Base-by-base conservation (phyloP, 306 rosid species). In the Castanea crenata region DNA sequence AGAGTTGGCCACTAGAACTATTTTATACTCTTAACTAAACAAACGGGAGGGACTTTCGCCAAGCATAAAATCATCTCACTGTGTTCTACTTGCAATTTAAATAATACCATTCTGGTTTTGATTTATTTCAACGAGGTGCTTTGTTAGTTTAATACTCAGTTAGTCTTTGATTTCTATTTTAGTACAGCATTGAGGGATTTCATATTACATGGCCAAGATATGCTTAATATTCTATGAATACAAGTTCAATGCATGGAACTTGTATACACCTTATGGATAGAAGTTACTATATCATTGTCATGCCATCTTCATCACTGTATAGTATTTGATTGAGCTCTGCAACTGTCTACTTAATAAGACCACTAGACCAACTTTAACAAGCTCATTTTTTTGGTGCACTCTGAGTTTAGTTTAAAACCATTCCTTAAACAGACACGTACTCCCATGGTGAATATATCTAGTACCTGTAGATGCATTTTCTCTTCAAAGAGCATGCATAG, bases 391-490 rank as follows among this genome's bases (percentile, higher is more conserved):
- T 64, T 67, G 72, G 51, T 1, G 3, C 51, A 67, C 27, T 34
- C 8, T 1, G 7, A 67, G 51, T 32, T 67, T 67, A 46, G 20
- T 67, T 67, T 18, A 32, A 32, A 25, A 34, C 5, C 15, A 67
- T 54, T 54, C 14, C 32, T 31, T 72, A 15, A 3, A 41, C 1
- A 76, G 71, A 71, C 38, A 32, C 11, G 73, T 19, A 62, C 6
- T 65, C 68, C 58, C 76, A 73, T 49, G 70, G 78, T 34, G 78
- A 59, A 29, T 54, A 79, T 32, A 75, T 29, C 21, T 35, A 46
- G 77, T 64, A 94, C 98, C 97, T 92, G 99, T 62, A 91, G 79
- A 80, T 82, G 94, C 88, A 95, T 68, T 84, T 91, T 81, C 97
- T 91, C 85, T 76, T 91, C 86, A 95, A 75, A 61, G 80, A 87